Evolutionary conservation across 768 basidiomycete genomes (phyloP).

Genomic region (Lactarius sanguifluus): DNA sequence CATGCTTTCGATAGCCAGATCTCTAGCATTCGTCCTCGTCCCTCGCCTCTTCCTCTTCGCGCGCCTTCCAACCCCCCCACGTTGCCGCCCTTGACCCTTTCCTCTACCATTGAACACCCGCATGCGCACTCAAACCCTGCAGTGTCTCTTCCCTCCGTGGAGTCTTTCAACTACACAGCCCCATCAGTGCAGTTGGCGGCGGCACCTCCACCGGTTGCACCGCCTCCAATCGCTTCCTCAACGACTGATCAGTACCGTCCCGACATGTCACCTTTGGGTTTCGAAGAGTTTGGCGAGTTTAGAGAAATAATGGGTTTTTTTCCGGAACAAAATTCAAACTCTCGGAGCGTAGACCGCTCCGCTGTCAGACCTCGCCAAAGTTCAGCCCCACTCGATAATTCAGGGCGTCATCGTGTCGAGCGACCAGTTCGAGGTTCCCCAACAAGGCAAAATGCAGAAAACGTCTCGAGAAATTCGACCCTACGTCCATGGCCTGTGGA

Average conservation of each 20-base stretch:
- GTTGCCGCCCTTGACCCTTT: constrained; percentile 28
- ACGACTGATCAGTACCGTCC: constrained; percentile 14
- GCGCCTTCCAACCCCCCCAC: constrained; percentile 15
- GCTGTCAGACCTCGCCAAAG: constrained; percentile 18
- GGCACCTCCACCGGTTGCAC: constrained; percentile 4
- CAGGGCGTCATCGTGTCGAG: constrained; percentile 11
- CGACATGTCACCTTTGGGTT: constrained; percentile 11
- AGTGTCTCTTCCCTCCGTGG: constrained; percentile 22
- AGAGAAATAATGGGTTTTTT: constrained; percentile 23
- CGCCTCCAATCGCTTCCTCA: constrained; percentile 8
- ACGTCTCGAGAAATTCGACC: constrained; percentile 9
- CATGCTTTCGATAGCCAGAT: constrained; percentile 31
- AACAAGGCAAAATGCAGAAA: constrained; percentile 11
- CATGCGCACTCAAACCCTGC: constrained; percentile 9
- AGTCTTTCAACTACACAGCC: constrained; percentile 11
- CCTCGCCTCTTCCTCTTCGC: constrained; percentile 21
- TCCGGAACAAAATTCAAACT: constrained; percentile 13
- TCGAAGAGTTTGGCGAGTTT: constrained; percentile 21
- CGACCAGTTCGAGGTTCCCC: constrained; percentile 16
- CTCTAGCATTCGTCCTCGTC: constrained; percentile 27
- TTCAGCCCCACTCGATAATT: constrained; percentile 9
- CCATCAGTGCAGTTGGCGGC: constrained; percentile 5
- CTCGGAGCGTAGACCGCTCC: constrained; percentile 11
- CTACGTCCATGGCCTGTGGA: constrained; percentile 11
- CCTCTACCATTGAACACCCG: constrained; percentile 20